These are phyloP conservation scores for Penicillium mononematosum DNA, from an alignment of 495 filamentous ascomycete genomes.

Conservation along the genomic window DNA sequence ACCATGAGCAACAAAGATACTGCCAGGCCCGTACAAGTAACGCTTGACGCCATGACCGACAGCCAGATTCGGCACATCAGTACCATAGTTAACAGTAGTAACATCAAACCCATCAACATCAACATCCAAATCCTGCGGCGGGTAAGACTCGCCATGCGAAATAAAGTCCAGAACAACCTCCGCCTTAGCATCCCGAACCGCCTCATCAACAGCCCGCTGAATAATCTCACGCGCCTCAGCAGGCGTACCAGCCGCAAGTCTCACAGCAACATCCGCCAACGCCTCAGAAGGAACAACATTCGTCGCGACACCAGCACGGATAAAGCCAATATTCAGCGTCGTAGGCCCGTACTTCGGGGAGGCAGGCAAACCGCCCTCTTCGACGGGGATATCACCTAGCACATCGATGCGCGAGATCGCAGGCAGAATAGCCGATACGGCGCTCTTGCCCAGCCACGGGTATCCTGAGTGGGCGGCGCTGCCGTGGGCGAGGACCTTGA, in stretches of 20 bases:
- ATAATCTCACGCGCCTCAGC: slow-evolving; percentile 53
- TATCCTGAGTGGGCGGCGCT: slow-evolving; percentile 88
- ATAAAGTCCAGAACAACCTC: slow-evolving; percentile 60
- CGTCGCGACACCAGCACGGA: slow-evolving; percentile 79
- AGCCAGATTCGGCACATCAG: slow-evolving; percentile 78
- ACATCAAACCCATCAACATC: slow-evolving; percentile 83
- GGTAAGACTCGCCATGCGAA: slow-evolving; percentile 54
- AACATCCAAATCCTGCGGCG: slow-evolving; percentile 71
- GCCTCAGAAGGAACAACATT: slow-evolving; percentile 85
- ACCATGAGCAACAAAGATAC: slow-evolving; percentile 84
- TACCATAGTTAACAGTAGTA: slow-evolving; percentile 85
- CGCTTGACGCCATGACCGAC: slow-evolving; percentile 56
- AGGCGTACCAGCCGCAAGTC: slow-evolving; percentile 72
- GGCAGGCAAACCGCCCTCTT: slow-evolving; percentile 59
- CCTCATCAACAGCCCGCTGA: slow-evolving; percentile 52
- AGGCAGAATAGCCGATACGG: slow-evolving; percentile 69
- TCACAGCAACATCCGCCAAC: slow-evolving; percentile 61
- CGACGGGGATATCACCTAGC: slow-evolving; percentile 44
- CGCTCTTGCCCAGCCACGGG: slow-evolving; percentile 77
- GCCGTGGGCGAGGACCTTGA: slow-evolving; percentile 64
- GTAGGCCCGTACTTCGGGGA: slow-evolving; percentile 78
- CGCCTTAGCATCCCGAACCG: slow-evolving; percentile 56
- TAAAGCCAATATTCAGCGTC: slow-evolving; percentile 78
- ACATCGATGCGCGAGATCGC: slow-evolving; percentile 62
- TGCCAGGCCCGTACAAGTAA: slow-evolving; percentile 88